phyloP scores from a whole-genome alignment of 345 rosid species.

The Eutrema japonicum region DNA sequence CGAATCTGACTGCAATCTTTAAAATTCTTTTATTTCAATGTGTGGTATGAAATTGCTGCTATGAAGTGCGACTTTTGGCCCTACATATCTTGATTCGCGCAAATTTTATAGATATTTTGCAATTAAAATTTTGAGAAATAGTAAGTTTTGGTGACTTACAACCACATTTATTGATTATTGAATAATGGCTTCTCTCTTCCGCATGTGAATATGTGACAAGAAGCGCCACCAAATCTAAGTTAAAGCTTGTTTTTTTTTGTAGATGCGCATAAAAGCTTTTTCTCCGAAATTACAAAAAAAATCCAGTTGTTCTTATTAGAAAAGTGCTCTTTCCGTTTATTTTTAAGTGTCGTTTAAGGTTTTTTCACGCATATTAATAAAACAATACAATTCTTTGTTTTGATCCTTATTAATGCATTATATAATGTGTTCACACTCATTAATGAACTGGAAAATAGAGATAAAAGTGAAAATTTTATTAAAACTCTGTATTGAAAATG shows the following conservation, averaged over 20 bases:
- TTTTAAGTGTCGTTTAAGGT: too few species aligned
- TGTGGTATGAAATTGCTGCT: slow-evolving; percentile 40
- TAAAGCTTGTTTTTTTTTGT: slow-evolving; percentile 20
- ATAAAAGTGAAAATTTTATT: too few species aligned
- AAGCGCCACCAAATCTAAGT: slow-evolving; percentile 44
- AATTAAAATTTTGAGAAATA: not conserved
- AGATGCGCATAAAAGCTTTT: not conserved
- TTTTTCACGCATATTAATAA: too few species aligned
- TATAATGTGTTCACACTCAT: too few species aligned
- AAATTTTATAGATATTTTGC: slow-evolving; percentile 17
- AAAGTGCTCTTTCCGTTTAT: too few species aligned
- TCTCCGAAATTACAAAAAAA: not conserved
- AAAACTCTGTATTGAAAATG: too few species aligned
- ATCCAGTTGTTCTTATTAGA: not conserved
- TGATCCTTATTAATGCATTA: too few species aligned
- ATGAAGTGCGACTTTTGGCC: slow-evolving; percentile 35
- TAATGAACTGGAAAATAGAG: too few species aligned
- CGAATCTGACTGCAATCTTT: slow-evolving; percentile 38
- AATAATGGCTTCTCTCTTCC: slow-evolving; percentile 17
- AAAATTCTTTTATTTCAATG: slow-evolving; percentile 16
- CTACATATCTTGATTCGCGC: slow-evolving; percentile 43
- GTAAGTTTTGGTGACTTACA: slow-evolving; percentile 19
- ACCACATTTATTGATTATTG: slow-evolving; percentile 36
- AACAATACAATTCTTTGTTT: too few species aligned
- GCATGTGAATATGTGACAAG: slow-evolving; percentile 42